phyloP scores from a whole-genome alignment of 257 asterid genomes.

The Primulina eburnea region DNA sequence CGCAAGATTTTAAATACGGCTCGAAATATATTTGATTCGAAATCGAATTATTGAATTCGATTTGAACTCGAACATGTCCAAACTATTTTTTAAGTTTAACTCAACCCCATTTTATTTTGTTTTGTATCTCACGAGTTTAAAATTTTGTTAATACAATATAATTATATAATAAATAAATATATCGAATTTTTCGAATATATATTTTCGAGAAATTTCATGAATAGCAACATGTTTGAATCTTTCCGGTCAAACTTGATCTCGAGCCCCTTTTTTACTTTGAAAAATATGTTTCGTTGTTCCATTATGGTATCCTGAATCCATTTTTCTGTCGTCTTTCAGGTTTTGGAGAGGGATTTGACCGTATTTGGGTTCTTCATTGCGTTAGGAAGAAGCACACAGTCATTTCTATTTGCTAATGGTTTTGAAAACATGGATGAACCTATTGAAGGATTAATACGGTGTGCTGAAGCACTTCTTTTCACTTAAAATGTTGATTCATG shows the following conservation, averaged over 20 bases:
- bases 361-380: slow-evolving; percentile 97
- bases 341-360: slow-evolving; percentile 89
- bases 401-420: slow-evolving; percentile 72
- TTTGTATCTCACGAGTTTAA: too few species aligned
- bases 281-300: slow-evolving; percentile 13
- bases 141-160: too few species aligned
- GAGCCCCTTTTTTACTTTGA: slow-evolving; percentile 13
- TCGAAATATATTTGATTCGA: too few species aligned
- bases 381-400: slow-evolving; percentile 85
- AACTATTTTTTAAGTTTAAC: too few species aligned
- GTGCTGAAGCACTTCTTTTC: slow-evolving; percentile 24
- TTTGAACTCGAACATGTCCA: too few species aligned
- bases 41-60: too few species aligned
- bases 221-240: neutral
- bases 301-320: neutral
- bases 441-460: slow-evolving; percentile 82
- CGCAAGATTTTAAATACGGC: too few species aligned
- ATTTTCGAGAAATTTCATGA: neutral
- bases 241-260: neutral
- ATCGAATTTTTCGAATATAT: too few species aligned
- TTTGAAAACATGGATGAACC: slow-evolving; percentile 58
- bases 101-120: too few species aligned
- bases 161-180: too few species aligned
- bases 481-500: neutral
- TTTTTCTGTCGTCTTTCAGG: slow-evolving; percentile 43